Base-by-base conservation (phyloP, 495 filamentous ascomycete genomes). In the Tuber melanosporum region DNA sequence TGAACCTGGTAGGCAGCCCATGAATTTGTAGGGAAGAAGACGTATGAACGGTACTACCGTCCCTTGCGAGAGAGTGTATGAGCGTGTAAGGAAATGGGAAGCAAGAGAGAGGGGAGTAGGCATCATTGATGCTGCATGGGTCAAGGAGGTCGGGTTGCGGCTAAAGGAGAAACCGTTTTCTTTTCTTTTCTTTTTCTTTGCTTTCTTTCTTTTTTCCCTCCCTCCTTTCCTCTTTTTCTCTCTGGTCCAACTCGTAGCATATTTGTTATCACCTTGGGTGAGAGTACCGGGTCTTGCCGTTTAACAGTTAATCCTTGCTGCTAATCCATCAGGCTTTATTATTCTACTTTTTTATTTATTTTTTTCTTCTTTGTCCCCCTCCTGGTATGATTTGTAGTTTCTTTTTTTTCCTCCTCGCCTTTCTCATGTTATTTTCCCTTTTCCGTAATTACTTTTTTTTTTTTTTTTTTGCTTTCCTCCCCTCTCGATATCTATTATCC, bases 251-350 rank as follows among this genome's bases (percentile, higher is more conserved):
- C 20, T n/a, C 26, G 14, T 1, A 32, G 12, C 6, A 15, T 32
- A 12, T 10, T n/a, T 32, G 26, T 15, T 66, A 32, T 49, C 47
- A 49, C 5, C 47, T 22, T 49, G 47, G 45, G 15, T 57, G 57
- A 66, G 12, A 10, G 57, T 66, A 66, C 57, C 57, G 26, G 57
- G n/a, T 66, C n/a, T 66, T 66, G 57, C 57, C 57, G 57, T 66
- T 32, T 32, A 66, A 5, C 26, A 15, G 10, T 4, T 32, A 32
- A 66, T 66, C 57, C 57, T 66, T 66, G 57, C 57, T 32, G 57
- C n/a, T 32, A 26, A 66, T 66, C 57, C 57, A 66, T 66, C 10
- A 66, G 26, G 14, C 6, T 57, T 26, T 57, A 22, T 26, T 26
- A 15, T 22, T 49, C 20, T 49, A 8, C 10, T 57, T 66, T 66